Conservation (phyloP, 139 green algal species). For the Trebouxia sp. region DNA sequence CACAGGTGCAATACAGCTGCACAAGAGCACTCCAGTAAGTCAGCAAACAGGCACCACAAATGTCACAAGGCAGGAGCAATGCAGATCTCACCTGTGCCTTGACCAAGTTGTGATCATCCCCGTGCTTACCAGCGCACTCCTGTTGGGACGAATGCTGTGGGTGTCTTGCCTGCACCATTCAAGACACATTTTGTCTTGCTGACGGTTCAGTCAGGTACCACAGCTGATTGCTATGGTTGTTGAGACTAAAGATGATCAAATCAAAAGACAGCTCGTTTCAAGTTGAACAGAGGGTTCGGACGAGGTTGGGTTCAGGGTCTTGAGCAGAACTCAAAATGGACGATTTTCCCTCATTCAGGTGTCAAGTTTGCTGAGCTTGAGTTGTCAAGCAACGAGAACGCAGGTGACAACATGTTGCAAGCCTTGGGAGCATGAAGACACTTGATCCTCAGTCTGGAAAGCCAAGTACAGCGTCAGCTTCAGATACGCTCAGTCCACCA, state of each 20-base stretch:
- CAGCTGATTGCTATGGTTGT: not conserved
- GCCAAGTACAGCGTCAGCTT: no score
- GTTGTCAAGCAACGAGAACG: no score
- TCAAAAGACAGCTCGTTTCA: not conserved
- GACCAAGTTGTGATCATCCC: slow-evolving; percentile 38
- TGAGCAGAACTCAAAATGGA: not conserved
- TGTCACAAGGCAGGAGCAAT: not conserved
- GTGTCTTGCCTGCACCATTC: not conserved
- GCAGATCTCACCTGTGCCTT: slow-evolving; percentile 37
- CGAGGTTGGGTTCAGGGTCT: not conserved
- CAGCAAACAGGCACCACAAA: no score
- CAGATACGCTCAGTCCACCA: no score
- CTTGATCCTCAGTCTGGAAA: no score
- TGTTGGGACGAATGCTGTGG: slow-evolving; percentile 18
- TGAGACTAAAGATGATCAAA: not conserved
- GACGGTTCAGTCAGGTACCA: not conserved
- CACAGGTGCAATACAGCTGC: no score
- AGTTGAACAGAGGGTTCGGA: not conserved
- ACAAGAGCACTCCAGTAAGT: no score
- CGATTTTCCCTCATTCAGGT: not conserved
- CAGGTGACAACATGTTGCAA: no score
- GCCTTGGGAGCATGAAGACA: no score
- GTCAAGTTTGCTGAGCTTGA: no score
- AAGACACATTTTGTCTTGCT: not conserved
- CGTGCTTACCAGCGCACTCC: slow-evolving; percentile 51